phyloP scores from a whole-genome alignment of 768 basidiomycete genomes.

The Boletus speciosus region DNA sequence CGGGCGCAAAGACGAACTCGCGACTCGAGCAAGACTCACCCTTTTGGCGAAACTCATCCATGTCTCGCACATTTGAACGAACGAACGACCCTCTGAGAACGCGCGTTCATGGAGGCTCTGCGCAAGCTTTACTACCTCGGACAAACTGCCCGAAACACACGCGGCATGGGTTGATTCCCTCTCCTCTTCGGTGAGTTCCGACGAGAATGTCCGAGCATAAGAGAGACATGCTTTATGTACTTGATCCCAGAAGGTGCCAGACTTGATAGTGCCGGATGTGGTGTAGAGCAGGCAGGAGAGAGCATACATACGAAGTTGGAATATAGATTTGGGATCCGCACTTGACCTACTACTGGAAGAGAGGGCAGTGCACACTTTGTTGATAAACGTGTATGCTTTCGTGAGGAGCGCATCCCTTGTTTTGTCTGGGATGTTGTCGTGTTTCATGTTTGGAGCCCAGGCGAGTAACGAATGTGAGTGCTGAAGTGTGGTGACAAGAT shows the following conservation, averaged over 20 bases:
- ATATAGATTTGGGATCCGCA: conserved; percentile 24
- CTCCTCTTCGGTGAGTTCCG: conserved; percentile 18
- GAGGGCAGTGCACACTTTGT: conserved; percentile 26
- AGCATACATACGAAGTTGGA: conserved; percentile 39
- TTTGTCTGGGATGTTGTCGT: conserved; percentile 41
- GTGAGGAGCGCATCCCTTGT: conserved; percentile 58
- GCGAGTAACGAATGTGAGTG: conserved; percentile 38
- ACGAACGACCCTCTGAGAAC: conserved; percentile 51
- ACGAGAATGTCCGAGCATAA: conserved; percentile 23
- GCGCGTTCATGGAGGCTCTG: conserved; percentile 34
- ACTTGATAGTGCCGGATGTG: conserved; percentile 43
- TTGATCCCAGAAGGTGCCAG: conserved; percentile 71
- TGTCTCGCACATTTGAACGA: conserved; percentile 64
- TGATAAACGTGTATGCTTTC: conserved; percentile 55
- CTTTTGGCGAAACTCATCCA: conserved; percentile 67
- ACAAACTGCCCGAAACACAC: conserved; percentile 42
- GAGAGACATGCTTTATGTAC: conserved; percentile 44
- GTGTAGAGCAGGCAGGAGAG: conserved; percentile 50
- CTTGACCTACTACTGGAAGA: conserved; percentile 27
- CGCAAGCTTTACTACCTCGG: conserved; percentile 40
- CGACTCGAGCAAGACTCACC: conserved; percentile 36
- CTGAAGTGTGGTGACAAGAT: conserved; percentile 32
- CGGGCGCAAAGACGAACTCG: not conserved
- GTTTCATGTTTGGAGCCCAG: conserved; percentile 49
- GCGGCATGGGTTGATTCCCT: conserved; percentile 27